Conservation (phyloP, 2,329 filamentous ascomycete genomes). For the Acrodontium crateriforme region DNA sequence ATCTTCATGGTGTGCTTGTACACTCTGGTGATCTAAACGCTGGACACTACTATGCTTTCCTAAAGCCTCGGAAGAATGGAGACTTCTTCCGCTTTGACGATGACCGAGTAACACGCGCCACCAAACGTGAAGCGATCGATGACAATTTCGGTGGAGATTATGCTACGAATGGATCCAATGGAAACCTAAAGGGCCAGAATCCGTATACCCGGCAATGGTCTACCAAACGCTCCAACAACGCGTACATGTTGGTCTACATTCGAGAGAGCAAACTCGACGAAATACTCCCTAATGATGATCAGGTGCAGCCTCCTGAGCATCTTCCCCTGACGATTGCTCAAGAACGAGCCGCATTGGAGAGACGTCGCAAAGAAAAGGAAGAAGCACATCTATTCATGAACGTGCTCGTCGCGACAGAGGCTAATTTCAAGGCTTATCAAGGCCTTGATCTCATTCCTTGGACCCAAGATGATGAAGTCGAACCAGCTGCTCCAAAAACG, state of each 20-base stretch:
- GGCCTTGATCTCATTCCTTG: conserved; percentile 62
- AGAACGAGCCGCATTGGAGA: conserved; percentile 63
- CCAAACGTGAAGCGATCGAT: conserved; percentile 78
- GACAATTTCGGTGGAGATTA: conserved; percentile 96
- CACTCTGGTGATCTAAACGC: conserved; percentile 95
- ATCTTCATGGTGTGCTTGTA: conserved; percentile 86
- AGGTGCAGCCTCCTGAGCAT: conserved; percentile 67
- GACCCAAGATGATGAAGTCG: conserved; percentile 49
- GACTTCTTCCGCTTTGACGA: conserved; percentile 97
- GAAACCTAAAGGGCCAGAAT: conserved; percentile 44
- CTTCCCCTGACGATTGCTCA: conserved; percentile 67
- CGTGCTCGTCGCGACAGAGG: conserved; percentile 66
- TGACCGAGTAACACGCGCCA: conserved; percentile 90
- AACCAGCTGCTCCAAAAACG: conserved; percentile 54
- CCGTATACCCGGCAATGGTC: conserved; percentile 51
- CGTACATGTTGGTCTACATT: conserved; percentile 98
- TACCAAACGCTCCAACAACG: conserved; percentile 62
- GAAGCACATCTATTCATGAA: conserved; percentile 89
- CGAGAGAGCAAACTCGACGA: conserved; percentile 73
- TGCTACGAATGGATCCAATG: conserved; percentile 37
- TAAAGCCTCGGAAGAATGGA: conserved; percentile 86
- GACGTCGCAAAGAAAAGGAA: conserved; percentile 72
- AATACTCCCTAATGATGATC: conserved; percentile 62
- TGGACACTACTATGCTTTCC: conserved; percentile 93
- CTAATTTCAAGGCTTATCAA: conserved; percentile 67